Evolutionary conservation across 1,284 basidiomycete species (phyloP).

Genomic region (Veloporphyrellus conicus): DNA sequence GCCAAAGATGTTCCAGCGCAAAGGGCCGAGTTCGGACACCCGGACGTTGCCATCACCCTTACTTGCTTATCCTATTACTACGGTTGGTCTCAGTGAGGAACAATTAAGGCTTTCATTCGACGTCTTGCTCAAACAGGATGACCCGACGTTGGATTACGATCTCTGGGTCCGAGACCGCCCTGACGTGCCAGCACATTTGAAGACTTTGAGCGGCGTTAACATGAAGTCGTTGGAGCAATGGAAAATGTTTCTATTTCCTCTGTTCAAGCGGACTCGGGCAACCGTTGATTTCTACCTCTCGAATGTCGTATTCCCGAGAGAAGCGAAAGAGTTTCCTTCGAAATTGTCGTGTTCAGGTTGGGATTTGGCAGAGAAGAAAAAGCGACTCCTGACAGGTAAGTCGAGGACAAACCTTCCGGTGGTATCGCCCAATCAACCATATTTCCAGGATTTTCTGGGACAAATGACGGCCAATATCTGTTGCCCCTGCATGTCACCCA

Average conservation of each 20-base stretch:
- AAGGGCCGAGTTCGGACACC: slow-evolving; percentile 51
- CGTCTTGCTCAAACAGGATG: too few relatives aligned
- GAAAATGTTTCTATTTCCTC: slow-evolving; percentile 27
- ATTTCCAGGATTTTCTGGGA: slow-evolving; percentile 15
- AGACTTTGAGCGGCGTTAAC: slow-evolving; percentile 36
- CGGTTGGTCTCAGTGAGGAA: too few relatives aligned
- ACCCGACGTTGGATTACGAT: too few relatives aligned
- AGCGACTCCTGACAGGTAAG: slow-evolving; percentile 8
- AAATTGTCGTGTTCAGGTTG: slow-evolving; percentile 49
- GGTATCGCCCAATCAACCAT: too few relatives aligned
- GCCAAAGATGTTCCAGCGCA: slow-evolving; percentile 48
- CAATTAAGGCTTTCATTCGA: too few relatives aligned
- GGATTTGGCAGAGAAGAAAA: slow-evolving; percentile 43
- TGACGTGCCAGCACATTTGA: slow-evolving; percentile 28
- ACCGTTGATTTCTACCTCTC: slow-evolving; percentile 48
- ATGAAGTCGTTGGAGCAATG: slow-evolving; percentile 38
- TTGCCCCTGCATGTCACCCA: slow-evolving; percentile 13
- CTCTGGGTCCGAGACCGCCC: slow-evolving; percentile 34
- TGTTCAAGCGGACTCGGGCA: slow-evolving; percentile 36
- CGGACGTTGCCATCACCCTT: slow-evolving; percentile 44
- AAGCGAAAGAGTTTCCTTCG: slow-evolving; percentile 42
- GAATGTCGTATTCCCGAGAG: slow-evolving; percentile 11
- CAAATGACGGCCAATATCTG: slow-evolving; percentile 13
- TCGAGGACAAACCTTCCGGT: too few relatives aligned
- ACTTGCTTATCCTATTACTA: slow-evolving; percentile 14